Conservation (phyloP, 768 basidiomycete species). For the Mycena vitilis region DNA sequence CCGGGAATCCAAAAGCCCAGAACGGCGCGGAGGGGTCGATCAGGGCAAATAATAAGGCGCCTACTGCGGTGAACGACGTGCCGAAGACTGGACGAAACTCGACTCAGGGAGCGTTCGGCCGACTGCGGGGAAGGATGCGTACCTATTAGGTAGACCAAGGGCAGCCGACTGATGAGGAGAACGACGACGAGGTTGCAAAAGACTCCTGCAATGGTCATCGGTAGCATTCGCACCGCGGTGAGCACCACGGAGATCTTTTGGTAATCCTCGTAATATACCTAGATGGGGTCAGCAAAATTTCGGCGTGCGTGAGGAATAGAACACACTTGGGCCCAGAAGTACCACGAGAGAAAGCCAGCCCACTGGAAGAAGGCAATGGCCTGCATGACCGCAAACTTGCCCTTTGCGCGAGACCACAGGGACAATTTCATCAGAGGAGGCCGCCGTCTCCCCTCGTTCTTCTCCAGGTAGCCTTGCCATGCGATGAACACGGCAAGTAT, state of each 20-base stretch:
- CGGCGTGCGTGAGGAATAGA: too few relatives aligned
- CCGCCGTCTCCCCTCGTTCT: slow-evolving; percentile 36
- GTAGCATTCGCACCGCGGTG: slow-evolving; percentile 66
- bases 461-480: slow-evolving; percentile 77
- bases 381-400: slow-evolving; percentile 62
- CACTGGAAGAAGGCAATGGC: slow-evolving; percentile 62
- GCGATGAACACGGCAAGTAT: slow-evolving; percentile 65
- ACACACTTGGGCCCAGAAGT: slow-evolving; percentile 37
- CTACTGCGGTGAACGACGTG: slow-evolving; percentile 58
- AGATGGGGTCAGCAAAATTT: neutral
- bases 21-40: slow-evolving; percentile 59
- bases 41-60: slow-evolving; percentile 65
- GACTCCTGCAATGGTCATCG: slow-evolving; percentile 66
- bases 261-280: slow-evolving; percentile 72
- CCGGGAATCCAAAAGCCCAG: slow-evolving; percentile 74
- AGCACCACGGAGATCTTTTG: slow-evolving; percentile 56
- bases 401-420: slow-evolving; percentile 60
- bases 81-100: slow-evolving; percentile 43
- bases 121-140: slow-evolving; percentile 23
- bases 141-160: slow-evolving; percentile 61
- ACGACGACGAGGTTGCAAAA: slow-evolving; percentile 66
- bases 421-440: slow-evolving; percentile 64
- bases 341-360: slow-evolving; percentile 57
- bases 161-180: slow-evolving; percentile 56
- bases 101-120: neutral